Evolutionary conservation across 176 grass and related monocot genomes (phyloP).

Genomic region (Saccharum officinarum): DNA sequence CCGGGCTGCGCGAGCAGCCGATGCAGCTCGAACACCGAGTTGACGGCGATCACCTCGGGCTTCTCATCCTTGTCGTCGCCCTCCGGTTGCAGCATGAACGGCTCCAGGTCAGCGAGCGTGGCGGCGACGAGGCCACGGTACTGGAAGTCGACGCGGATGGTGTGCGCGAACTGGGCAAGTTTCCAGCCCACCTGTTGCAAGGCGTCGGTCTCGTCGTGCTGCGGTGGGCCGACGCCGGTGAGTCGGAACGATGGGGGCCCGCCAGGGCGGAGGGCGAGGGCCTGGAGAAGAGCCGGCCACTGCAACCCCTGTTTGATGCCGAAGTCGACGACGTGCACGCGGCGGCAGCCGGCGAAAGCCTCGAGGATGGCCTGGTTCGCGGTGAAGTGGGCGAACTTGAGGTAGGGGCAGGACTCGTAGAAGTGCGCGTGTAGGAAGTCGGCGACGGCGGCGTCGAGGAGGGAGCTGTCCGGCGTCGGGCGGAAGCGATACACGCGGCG

Average conservation of each 20-base stretch:
- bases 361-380: slow-evolving; percentile 97
- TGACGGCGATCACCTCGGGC: slow-evolving; percentile 80
- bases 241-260: slow-evolving; percentile 80
- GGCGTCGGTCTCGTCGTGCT: slow-evolving; percentile 77
- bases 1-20: slow-evolving; percentile 68
- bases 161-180: slow-evolving; percentile 78
- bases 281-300: slow-evolving; percentile 93
- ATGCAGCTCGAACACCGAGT: slow-evolving; percentile 88
- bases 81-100: slow-evolving; percentile 70
- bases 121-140: slow-evolving; percentile 76
- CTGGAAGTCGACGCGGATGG: slow-evolving; percentile 86
- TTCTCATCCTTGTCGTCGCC: slow-evolving; percentile 40
- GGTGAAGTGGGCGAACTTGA: slow-evolving; percentile 99
- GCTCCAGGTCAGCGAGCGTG: slow-evolving; percentile 81
- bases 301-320: slow-evolving; percentile 97
- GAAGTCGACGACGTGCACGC: slow-evolving; percentile 95
- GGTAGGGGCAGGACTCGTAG: slow-evolving; percentile 96
- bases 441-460: slow-evolving; percentile 72
- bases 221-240: slow-evolving; percentile 82
- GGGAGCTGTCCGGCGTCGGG: slow-evolving; percentile 48
- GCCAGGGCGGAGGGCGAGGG: slow-evolving; percentile 81
- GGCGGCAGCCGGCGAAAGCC: slow-evolving; percentile 77
- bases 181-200: slow-evolving; percentile 88
- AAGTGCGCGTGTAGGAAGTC: slow-evolving; percentile 91
- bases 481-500: slow-evolving; percentile 73